phyloP scores from a whole-genome alignment of 306 rosid species.

The Gastrolobium villosum region DNA sequence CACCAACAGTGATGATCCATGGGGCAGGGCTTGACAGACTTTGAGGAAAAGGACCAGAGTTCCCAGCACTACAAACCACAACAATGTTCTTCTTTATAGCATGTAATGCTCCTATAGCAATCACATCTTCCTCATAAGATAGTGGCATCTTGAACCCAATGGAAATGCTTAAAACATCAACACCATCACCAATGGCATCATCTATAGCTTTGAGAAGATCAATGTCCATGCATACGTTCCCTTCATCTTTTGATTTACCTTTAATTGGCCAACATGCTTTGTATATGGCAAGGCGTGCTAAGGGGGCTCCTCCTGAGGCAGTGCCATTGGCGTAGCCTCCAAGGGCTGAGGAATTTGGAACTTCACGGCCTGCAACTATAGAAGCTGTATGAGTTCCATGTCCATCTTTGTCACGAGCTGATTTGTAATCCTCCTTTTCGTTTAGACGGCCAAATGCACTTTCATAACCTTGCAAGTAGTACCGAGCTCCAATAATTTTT shows the following conservation, averaged over 20 bases:
- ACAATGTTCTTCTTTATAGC: constrained; percentile 78
- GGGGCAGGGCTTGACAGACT: constrained; percentile 81
- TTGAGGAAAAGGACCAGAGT: constrained; percentile 71
- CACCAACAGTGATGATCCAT: constrained; percentile 91
- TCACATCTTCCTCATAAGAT: constrained; percentile 63
- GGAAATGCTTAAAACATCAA: constrained; percentile 76
- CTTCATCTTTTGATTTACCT: constrained; percentile 61
- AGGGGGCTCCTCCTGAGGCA: constrained; percentile 84
- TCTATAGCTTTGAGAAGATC: constrained; percentile 92
- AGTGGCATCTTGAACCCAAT: constrained; percentile 61
- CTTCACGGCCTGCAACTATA: constrained; percentile 75
- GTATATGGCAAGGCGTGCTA: constrained; percentile 81
- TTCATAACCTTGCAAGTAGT: constrained; percentile 78
- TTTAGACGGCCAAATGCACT: constrained; percentile 59
- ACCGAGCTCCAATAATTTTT: constrained; percentile 86
- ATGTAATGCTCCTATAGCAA: constrained; percentile 73
- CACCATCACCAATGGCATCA: constrained; percentile 91
- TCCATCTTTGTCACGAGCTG: constrained; percentile 90
- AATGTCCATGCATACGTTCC: constrained; percentile 73
- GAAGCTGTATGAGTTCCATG: constrained; percentile 95
- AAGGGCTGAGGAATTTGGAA: constrained; percentile 56
- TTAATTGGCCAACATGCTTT: constrained; percentile 96
- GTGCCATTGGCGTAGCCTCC: constrained; percentile 85
- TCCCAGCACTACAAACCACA: constrained; percentile 91
- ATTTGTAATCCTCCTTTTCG: constrained; percentile 67